These are phyloP conservation scores for Arabidopsis lyrata DNA, from an alignment of 441 rosid genomes.

Conservation along the genomic window DNA sequence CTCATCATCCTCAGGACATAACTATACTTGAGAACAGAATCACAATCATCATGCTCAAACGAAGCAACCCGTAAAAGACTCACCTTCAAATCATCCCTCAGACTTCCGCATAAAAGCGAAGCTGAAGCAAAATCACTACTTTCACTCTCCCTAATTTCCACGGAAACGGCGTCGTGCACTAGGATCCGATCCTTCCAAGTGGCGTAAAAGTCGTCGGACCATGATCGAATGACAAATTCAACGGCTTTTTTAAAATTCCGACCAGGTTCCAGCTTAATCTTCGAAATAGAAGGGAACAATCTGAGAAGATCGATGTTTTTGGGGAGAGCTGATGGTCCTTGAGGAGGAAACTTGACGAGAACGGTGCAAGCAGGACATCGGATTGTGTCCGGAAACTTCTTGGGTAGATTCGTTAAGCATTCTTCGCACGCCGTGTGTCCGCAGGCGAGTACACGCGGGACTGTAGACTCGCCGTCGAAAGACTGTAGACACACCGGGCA, in stretches of 20 bases:
- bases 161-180: conserved; percentile 49
- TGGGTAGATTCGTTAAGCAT: conserved; percentile 68
- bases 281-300: conserved; percentile 48
- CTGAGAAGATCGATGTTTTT: conserved; percentile 94
- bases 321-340: conserved; percentile 81
- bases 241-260: conserved; percentile 6
- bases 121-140: conserved; percentile 25
- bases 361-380: conserved; percentile 92
- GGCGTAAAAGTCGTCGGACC: conserved; percentile 74
- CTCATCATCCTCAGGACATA: conserved; percentile 60
- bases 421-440: conserved; percentile 86
- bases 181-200: conserved; percentile 73
- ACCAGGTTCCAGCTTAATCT: conserved; percentile 29
- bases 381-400: conserved; percentile 65
- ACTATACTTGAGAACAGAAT: conserved; percentile 55
- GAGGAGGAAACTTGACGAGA: conserved; percentile 74
- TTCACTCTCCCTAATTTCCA: conserved; percentile 32
- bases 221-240: conserved; percentile 54
- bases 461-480: conserved; percentile 63
- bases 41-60: conserved; percentile 47
- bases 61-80: conserved; percentile 60
- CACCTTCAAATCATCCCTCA: conserved; percentile 45
- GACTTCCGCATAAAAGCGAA: conserved; percentile 38
- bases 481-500: conserved; percentile 87
- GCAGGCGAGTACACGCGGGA: conserved; percentile 86